These are phyloP conservation scores for Coemansia sp. DNA, from an alignment of 192 early-diverging fungal genomes.

Conservation along the genomic window DNA sequence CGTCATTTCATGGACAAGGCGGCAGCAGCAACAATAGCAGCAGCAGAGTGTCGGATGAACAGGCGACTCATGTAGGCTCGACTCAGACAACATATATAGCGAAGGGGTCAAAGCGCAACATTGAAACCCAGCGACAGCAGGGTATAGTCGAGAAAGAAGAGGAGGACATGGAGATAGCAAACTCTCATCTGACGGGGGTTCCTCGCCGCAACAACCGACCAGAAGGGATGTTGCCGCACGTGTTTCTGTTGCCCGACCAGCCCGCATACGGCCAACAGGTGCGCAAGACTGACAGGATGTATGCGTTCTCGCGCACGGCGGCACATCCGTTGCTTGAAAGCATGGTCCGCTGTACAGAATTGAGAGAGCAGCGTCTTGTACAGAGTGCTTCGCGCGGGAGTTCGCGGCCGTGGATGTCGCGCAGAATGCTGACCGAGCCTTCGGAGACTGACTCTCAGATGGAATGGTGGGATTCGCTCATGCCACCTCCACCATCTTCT, in stretches of 20 bases:
- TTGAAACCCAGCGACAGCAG: slow-evolving; percentile 56
- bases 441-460: slow-evolving; percentile 17
- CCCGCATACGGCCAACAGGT: slow-evolving; percentile 44
- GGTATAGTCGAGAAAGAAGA: slow-evolving; percentile 48
- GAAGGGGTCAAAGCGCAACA: slow-evolving; percentile 45
- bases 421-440: slow-evolving; percentile 26
- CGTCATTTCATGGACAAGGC: background rate
- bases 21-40: slow-evolving; percentile 10
- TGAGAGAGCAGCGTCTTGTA: slow-evolving; percentile 40
- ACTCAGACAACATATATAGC: slow-evolving; percentile 14
- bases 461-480: slow-evolving; percentile 50
- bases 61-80: background rate
- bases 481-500: slow-evolving; percentile 35
- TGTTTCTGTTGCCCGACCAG: slow-evolving; percentile 34
- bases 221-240: slow-evolving; percentile 35
- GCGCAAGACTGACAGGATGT: slow-evolving; percentile 37
- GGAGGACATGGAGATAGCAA: slow-evolving; percentile 43
- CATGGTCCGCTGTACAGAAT: slow-evolving; percentile 38
- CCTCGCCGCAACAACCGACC: slow-evolving; percentile 43
- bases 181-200: slow-evolving; percentile 39
- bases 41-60: slow-evolving; percentile 6
- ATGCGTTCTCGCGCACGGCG: slow-evolving; percentile 33
- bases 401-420: slow-evolving; percentile 23
- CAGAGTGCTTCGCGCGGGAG: slow-evolving; percentile 19
- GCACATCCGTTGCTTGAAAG: slow-evolving; percentile 45